These are phyloP conservation scores for Russula griseocarnosa DNA, from an alignment of 768 basidiomycete species.

Conservation along the genomic window DNA sequence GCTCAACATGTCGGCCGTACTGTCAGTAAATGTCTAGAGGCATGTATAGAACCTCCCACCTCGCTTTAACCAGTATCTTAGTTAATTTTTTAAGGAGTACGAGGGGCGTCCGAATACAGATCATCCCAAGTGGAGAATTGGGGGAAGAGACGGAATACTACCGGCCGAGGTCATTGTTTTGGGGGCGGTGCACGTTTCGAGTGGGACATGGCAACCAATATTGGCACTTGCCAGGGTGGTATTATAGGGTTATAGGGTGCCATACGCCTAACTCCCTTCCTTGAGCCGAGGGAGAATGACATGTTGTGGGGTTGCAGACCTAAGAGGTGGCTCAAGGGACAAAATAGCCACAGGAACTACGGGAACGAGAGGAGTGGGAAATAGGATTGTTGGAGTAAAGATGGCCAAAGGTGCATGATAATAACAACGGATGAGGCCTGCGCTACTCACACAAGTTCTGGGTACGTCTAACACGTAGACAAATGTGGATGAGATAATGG, in stretches of 20 bases:
- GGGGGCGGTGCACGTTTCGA: constrained; percentile 1
- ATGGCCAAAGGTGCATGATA: background rate
- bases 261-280: background rate
- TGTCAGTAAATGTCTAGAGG: background rate
- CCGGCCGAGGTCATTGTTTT: background rate
- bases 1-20: constrained; percentile 5
- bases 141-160: background rate
- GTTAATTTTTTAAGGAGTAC: background rate
- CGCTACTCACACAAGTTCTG: background rate
- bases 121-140: background rate
- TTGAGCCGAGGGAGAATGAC: background rate
- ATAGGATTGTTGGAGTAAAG: background rate
- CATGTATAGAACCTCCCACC: background rate
- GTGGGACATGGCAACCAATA: constrained; percentile 7
- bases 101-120: background rate
- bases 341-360: background rate
- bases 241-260: background rate
- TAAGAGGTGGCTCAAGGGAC: background rate
- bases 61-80: background rate
- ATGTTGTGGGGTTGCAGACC: background rate
- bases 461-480: background rate
- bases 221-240: constrained; percentile 2
- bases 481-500: background rate
- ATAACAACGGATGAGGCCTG: background rate
- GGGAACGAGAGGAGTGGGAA: background rate